Evolutionary conservation across 1,284 basidiomycete species (phyloP).

Genomic region (Phlebopus sp.): DNA sequence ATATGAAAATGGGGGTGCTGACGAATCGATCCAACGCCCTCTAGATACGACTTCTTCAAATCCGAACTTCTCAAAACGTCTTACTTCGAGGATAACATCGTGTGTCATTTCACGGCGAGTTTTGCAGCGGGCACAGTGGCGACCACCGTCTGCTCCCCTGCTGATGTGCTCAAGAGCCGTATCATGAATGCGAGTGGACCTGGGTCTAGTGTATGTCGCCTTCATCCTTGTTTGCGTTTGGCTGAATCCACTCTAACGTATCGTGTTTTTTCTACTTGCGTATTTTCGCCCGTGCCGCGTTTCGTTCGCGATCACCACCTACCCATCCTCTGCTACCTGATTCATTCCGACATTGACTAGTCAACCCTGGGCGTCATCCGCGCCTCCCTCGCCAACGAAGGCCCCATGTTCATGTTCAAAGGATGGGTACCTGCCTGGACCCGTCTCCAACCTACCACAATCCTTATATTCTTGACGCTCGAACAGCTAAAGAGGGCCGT

Average conservation of each 20-base stretch:
- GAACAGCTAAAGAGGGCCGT: conserved; percentile 72
- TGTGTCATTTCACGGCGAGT: conserved; percentile 80
- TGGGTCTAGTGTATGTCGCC: conserved; percentile 59
- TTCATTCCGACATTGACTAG: conserved; percentile 32
- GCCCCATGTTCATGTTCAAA: conserved; percentile 90
- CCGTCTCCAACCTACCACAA: conserved; percentile 81
- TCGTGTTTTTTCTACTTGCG: neutral
- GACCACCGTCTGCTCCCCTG: conserved; percentile 91
- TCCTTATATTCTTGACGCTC: conserved; percentile 80
- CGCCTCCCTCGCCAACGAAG: conserved; percentile 73
- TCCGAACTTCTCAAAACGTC: conserved; percentile 65
- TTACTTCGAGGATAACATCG: conserved; percentile 78
- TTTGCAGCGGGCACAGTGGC: conserved; percentile 91
- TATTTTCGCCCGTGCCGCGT: too few relatives aligned
- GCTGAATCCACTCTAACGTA: neutral
- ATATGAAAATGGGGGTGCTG: too few relatives aligned
- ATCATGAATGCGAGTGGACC: conserved; percentile 90
- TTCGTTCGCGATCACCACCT: neutral
- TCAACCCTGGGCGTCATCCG: conserved; percentile 74
- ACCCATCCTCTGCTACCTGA: too few relatives aligned
- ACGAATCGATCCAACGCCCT: neutral
- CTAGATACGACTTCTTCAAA: conserved; percentile 90
- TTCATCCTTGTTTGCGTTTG: neutral
- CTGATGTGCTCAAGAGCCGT: conserved; percentile 87
- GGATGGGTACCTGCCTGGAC: conserved; percentile 87